Base-by-base conservation (phyloP, 73 alveolate species). In the Blepharisma japonicum region DNA sequence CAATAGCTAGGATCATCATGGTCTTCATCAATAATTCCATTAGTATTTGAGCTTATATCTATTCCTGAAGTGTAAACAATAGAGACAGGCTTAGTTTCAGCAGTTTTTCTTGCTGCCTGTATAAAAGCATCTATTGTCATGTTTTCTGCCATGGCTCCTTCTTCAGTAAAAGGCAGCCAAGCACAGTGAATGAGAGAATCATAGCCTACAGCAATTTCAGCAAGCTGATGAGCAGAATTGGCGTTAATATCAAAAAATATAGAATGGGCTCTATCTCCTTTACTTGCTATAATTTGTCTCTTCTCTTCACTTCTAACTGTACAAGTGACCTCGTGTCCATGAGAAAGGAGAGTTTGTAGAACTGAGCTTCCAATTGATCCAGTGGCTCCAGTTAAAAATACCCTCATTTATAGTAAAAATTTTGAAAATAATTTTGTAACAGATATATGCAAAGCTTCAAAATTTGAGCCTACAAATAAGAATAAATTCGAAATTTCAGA, bases 291-390 rank as follows among this genome's bases (percentile, higher is more conserved):
- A 25, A 61, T 61, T 14, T n/a, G 46, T 8, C n/a, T 25, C 47
- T 61, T 61, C 18, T n/a, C 38, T 61, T 9, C 18, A 25, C 49
- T 61, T 25, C 74, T 14, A 4, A 61, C 74, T 61, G 74, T n/a
- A 5, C 74, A 61, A 25, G 47, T 61, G 18, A 61, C 47, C 2
- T 61, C 49, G 74, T 61, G 47, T 0, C 74, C 74, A 61, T n/a
- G 39, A 3, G 38, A 11, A 9, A 25, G 47, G 47, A 61, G 46
- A 25, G 74, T 39, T 9, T 25, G 14, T 14, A 61, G 46, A 0
- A 61, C 47, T 61, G 49, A 14, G 23, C 74, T 25, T 25, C 74
- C 74, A 1, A 61, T 61, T 25, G 74, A 20, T 20, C 74, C 74
- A 20, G 74, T 61, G 0, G 47, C 47, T 11, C 74, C 74, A 1